Evolutionary conservation across 2,329 filamentous ascomycete genomes (phyloP).

Genomic region (Apiospora rasikravindrae): DNA sequence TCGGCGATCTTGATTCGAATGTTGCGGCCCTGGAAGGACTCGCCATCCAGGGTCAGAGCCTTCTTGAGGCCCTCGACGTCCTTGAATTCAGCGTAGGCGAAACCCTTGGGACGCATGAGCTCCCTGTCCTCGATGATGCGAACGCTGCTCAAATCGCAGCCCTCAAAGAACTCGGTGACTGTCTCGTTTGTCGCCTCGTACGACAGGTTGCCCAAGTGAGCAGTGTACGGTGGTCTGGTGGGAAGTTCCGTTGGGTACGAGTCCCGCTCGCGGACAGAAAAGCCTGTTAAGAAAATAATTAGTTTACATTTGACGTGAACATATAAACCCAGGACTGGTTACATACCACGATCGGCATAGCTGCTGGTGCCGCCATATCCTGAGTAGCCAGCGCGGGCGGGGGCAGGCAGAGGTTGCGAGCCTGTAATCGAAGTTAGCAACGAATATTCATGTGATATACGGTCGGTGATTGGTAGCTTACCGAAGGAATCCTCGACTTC

Average conservation of each 20-base stretch:
- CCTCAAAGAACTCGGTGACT: conserved; percentile 83
- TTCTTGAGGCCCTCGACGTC: conserved; percentile 88
- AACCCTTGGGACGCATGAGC: conserved; percentile 93
- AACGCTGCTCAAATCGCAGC: conserved; percentile 85
- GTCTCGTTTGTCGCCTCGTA: conserved; percentile 89
- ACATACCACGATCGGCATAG: conserved; percentile 44
- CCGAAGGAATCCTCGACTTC: conserved; percentile 92
- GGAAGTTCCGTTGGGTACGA: conserved; percentile 76
- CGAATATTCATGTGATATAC: conserved; percentile 21
- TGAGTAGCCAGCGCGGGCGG: conserved; percentile 35
- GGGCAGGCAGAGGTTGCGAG: conserved; percentile 61
- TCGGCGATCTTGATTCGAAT: conserved; percentile 96
- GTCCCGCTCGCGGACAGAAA: conserved; percentile 77
- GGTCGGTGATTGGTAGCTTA: conserved; percentile 51
- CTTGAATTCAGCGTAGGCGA: conserved; percentile 95
- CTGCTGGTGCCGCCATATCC: conserved; percentile 34
- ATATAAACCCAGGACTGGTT: conserved; percentile 21
- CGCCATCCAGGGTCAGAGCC: conserved; percentile 82
- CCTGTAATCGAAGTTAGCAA: conserved; percentile 41
- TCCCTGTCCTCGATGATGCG: conserved; percentile 97
- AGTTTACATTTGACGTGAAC: conserved; percentile 17
- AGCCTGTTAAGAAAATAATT: conserved; percentile 48
- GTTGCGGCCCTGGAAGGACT: conserved; percentile 83
- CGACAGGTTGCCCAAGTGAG: conserved; percentile 94
- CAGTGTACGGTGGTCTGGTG: conserved; percentile 91